These are phyloP conservation scores for Trametes polyzona DNA, from an alignment of 1,284 basidiomycete species.

Conservation along the genomic window DNA sequence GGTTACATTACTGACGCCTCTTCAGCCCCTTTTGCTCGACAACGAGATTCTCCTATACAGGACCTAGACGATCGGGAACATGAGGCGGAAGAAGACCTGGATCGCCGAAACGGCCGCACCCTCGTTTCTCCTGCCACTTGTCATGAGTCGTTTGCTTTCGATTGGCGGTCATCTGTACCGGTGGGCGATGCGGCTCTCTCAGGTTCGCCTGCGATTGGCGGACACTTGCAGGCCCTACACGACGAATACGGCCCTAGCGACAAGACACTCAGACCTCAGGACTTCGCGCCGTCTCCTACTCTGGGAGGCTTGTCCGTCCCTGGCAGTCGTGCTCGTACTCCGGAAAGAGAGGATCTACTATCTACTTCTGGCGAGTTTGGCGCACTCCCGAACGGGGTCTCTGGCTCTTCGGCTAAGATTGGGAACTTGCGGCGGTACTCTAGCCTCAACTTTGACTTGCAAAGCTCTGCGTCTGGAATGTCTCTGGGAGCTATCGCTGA, in stretches of 20 bases:
- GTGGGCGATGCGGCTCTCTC: background rate
- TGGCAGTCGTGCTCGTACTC: background rate
- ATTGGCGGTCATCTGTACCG: conserved; percentile 8
- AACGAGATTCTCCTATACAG: background rate
- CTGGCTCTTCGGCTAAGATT: conserved; percentile 7
- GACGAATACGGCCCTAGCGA: background rate
- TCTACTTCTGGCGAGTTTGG: conserved; percentile 5
- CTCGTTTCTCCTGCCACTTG: background rate
- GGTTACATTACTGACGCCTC: background rate
- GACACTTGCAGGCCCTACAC: conserved; percentile 2
- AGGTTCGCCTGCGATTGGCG: background rate
- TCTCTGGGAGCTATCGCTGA: conserved; percentile 5
- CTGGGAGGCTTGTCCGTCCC: background rate
- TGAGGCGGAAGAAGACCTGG: background rate
- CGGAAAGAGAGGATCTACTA: background rate
- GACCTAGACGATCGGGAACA: background rate
- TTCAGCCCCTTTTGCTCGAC: background rate
- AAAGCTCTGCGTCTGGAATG: conserved; percentile 33
- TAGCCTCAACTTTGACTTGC: conserved; percentile 39
- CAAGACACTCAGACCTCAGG: background rate
- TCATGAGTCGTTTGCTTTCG: conserved; percentile 14
- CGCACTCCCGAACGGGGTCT: background rate
- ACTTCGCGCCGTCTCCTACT: background rate
- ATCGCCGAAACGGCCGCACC: background rate
- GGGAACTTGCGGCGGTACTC: conserved; percentile 35